Evolutionary conservation across 306 rosid genomes (phyloP).

Genomic region (Cucumis hystrix): DNA sequence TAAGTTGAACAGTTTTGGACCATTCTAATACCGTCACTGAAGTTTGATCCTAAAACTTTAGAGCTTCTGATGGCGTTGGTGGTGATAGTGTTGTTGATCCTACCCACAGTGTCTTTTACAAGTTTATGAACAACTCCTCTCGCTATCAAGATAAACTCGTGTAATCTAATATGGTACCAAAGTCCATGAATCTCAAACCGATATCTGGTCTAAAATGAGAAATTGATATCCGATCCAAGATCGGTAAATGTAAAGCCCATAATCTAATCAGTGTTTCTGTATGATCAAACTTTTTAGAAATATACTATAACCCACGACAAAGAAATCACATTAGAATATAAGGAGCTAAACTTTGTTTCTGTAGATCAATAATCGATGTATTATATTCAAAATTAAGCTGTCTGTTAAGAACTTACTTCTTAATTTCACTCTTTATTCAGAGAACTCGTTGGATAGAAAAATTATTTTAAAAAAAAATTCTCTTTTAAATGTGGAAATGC

Average conservation of each 20-base stretch:
- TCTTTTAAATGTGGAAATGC: neutral
- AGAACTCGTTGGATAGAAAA: neutral
- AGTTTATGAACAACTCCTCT: too few species aligned
- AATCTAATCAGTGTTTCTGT: neutral
- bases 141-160: too few species aligned
- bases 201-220: too few species aligned
- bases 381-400: neutral
- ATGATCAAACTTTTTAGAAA: neutral
- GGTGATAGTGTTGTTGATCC: neutral
- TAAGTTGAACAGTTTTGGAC: neutral
- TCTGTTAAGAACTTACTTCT: neutral
- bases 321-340: neutral
- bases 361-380: neutral
- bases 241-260: too few species aligned
- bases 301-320: neutral
- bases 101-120: too few species aligned
- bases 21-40: neutral
- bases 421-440: neutral
- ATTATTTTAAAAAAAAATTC: neutral
- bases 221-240: too few species aligned
- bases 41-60: neutral
- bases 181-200: too few species aligned
- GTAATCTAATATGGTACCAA: too few species aligned
- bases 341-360: neutral
- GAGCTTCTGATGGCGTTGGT: neutral